These are phyloP conservation scores for Mycena kentingensis DNA, from an alignment of 768 basidiomycete species.

Conservation along the genomic window DNA sequence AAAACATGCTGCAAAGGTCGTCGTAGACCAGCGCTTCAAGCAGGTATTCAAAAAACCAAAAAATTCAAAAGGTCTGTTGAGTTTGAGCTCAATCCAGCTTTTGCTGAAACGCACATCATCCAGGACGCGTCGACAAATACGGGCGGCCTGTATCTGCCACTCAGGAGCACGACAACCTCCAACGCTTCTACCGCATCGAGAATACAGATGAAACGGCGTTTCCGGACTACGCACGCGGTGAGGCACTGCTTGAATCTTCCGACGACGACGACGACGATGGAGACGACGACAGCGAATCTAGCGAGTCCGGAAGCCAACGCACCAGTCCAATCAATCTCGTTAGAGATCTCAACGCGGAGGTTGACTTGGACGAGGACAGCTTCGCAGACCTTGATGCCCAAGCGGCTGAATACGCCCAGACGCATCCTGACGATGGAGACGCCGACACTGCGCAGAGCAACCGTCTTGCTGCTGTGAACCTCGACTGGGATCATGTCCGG, in stretches of 20 bases:
- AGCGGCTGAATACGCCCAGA: conserved; percentile 59
- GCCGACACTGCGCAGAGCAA: conserved; percentile 52
- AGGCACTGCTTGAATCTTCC: conserved; percentile 84
- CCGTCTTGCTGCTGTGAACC: conserved; percentile 87
- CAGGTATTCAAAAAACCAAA: conserved; percentile 62
- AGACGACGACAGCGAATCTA: conserved; percentile 48
- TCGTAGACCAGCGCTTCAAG: conserved; percentile 92
- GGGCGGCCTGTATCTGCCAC: conserved; percentile 70
- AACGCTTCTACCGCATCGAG: conserved; percentile 78
- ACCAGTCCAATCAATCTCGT: conserved; percentile 43
- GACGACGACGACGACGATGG: conserved; percentile 63
- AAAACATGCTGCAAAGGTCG: conserved; percentile 78
- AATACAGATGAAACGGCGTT: conserved; percentile 41
- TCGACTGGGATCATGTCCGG: conserved; percentile 97
- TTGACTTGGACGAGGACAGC: conserved; percentile 80
- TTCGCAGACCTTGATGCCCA: conserved; percentile 76
- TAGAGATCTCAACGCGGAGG: conserved; percentile 49
- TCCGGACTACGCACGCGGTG: conserved; percentile 89
- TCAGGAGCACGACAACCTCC: conserved; percentile 74
- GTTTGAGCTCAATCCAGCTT: conserved; percentile 1
- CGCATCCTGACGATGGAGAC: conserved; percentile 46
- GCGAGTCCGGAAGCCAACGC: conserved; percentile 51
- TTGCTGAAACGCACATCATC: conserved; percentile 23
- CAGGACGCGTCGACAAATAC: conserved; percentile 85
- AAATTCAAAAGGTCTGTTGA: conserved; percentile 39